Evolutionary conservation across 1,284 basidiomycete genomes (phyloP).

Genomic region (Stereum hirsutum): DNA sequence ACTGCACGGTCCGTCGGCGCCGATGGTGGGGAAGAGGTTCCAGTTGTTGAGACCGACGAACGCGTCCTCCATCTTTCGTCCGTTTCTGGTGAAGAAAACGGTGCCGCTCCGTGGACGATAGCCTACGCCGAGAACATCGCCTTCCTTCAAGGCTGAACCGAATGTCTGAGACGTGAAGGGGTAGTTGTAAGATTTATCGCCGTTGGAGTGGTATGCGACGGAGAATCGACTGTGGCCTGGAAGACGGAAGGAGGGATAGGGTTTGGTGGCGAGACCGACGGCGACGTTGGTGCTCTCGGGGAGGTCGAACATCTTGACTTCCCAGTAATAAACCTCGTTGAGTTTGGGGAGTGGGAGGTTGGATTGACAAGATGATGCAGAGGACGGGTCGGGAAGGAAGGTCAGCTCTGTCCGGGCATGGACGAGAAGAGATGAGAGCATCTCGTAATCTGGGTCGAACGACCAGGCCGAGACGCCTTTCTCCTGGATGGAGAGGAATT

Average conservation of each 20-base stretch:
- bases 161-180: constrained; percentile 88
- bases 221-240: constrained; percentile 87
- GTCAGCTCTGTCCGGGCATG: constrained; percentile 93
- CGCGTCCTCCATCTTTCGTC: constrained; percentile 90
- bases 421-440: constrained; percentile 82
- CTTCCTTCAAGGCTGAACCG: constrained; percentile 82
- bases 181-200: constrained; percentile 96
- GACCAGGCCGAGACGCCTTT: constrained; percentile 97
- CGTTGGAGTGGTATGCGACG: constrained; percentile 95
- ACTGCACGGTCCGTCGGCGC: constrained; percentile 89
- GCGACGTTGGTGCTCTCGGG: constrained; percentile 77
- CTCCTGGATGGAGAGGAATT: constrained; percentile 96
- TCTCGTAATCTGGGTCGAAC: constrained; percentile 95
- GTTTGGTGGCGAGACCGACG: constrained; percentile 90
- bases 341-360: constrained; percentile 91
- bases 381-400: constrained; percentile 90
- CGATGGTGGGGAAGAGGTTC: constrained; percentile 93
- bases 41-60: constrained; percentile 81
- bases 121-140: constrained; percentile 89
- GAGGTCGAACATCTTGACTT: constrained; percentile 96
- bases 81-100: constrained; percentile 95
- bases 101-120: constrained; percentile 93
- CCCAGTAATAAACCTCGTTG: constrained; percentile 98
- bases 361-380: constrained; percentile 88
- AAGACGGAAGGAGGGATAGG: constrained; percentile 87